Evolutionary conservation across 2,329 filamentous ascomycete genomes (phyloP).

Genomic region (Proliferodiscus dingleyae): DNA sequence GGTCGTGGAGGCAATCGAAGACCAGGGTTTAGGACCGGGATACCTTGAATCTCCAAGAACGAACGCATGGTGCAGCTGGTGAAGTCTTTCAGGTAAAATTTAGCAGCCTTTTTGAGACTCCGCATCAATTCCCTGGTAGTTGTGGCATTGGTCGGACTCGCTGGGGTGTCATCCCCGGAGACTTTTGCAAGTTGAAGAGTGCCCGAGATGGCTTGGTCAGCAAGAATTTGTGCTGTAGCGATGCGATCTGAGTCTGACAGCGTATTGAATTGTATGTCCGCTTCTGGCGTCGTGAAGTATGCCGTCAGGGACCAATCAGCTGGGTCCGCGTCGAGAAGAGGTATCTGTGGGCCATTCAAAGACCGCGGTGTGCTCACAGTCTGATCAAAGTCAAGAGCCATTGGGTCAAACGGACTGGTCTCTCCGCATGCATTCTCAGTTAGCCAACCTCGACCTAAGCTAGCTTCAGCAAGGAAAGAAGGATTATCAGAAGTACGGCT

Average conservation of each 20-base stretch:
- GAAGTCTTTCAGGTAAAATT: conserved; percentile 40
- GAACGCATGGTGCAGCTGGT: conserved; percentile 41
- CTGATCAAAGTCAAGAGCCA: conserved; percentile 27
- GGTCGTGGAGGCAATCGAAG: conserved; percentile 39
- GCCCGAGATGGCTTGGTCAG: conserved; percentile 61
- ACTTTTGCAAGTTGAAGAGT: conserved; percentile 30
- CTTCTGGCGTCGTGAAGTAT: conserved; percentile 57
- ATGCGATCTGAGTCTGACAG: conserved; percentile 56
- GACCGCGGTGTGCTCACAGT: conserved; percentile 24
- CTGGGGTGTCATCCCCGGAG: conserved; percentile 3
- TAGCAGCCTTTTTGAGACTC: conserved; percentile 41
- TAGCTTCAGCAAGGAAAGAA: conserved; percentile 43
- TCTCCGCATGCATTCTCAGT: conserved; percentile 24
- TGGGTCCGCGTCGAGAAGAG: conserved; percentile 29
- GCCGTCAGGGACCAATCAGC: conserved; percentile 41
- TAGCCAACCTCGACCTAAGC: conserved; percentile 30
- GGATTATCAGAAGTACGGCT: conserved; percentile 47
- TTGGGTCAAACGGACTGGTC: conserved; percentile 27
- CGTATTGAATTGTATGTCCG: conserved; percentile 29
- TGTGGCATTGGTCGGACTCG: conserved; percentile 9
- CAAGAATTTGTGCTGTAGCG: conserved; percentile 65
- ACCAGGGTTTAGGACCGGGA: conserved; percentile 48
- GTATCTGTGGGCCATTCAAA: conserved; percentile 23
- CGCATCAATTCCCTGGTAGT: conserved; percentile 33
- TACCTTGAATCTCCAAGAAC: conserved; percentile 53